These are phyloP conservation scores for Orobanche coerulescens DNA, from an alignment of 257 asterid genomes.

Conservation along the genomic window DNA sequence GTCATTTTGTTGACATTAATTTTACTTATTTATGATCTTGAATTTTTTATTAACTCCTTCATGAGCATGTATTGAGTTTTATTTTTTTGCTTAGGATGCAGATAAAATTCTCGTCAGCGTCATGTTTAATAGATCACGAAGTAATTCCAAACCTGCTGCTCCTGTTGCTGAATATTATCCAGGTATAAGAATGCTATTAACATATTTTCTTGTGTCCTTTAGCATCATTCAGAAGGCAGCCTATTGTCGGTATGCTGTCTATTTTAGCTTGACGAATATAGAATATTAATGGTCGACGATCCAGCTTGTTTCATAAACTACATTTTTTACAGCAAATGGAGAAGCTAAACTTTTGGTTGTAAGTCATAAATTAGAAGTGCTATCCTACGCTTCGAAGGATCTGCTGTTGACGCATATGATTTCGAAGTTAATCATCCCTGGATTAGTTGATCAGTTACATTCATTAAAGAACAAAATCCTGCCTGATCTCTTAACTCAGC, in stretches of 20 bases:
- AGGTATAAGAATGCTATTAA: slow-evolving; percentile 38
- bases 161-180: slow-evolving; percentile 83
- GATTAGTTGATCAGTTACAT: slow-evolving; percentile 64
- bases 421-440: slow-evolving; percentile 76
- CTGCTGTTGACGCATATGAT: slow-evolving; percentile 42
- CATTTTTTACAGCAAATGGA: slow-evolving; percentile 46
- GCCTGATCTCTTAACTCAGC: slow-evolving; percentile 46
- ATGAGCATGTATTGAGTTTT: slow-evolving; percentile 23
- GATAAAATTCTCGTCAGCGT: slow-evolving; percentile 67
- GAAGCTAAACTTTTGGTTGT: slow-evolving; percentile 61
- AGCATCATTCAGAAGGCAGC: slow-evolving; percentile 8
- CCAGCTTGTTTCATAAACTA: slow-evolving; percentile 18
- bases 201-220: background rate
- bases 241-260: background rate
- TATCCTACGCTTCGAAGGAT: slow-evolving; percentile 70
- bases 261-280: slow-evolving; percentile 8
- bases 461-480: slow-evolving; percentile 53
- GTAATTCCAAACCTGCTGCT: slow-evolving; percentile 49
- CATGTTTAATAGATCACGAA: slow-evolving; percentile 69
- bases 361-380: slow-evolving; percentile 66
- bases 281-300: slow-evolving; percentile 5
- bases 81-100: slow-evolving; percentile 51
- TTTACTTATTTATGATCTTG: slow-evolving; percentile 16
- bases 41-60: slow-evolving; percentile 19
- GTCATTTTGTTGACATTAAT: slow-evolving; percentile 1